Base-by-base conservation (phyloP, 2,329 filamentous ascomycete genomes). In the Fusarium scirpi region DNA sequence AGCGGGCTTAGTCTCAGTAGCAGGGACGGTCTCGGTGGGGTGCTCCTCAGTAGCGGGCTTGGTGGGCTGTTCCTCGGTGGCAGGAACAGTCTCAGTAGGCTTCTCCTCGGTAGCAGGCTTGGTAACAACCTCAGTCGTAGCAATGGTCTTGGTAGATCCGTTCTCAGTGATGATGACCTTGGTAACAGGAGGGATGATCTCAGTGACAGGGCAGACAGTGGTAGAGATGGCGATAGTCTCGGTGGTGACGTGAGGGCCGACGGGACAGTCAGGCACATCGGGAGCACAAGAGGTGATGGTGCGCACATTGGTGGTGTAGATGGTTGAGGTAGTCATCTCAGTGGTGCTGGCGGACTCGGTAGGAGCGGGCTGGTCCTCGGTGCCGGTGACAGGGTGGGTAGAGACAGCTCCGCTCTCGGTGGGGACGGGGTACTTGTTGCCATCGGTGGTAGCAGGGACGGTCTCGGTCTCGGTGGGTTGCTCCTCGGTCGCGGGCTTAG, bases 221-320 rank as follows among this genome's bases (percentile, higher is more conserved):
- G 62, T 68, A 2, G 65, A 68, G 22, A 68, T 32, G 12, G 63
- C 57, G 22, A 68, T 38, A 3, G 62, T 68, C 48, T 68, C 63
- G 16, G 65, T 68, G 7, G 62, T 67, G 18, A 68, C 48, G 18
- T 68, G 62, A 52, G 65, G 62, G 13, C 43, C 48, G 12, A 29
- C 44, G 9, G 62, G 58, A 8, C 65, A 68, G 20, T 68, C 24
- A 2, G 65, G 43, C 8, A 54, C 58, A 11, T 59, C 58, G 4
- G 68, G 58, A 6, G 54, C 58, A 30, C 68, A 70, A 30, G 45
- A 56, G 8, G 68, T 70, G 15, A 70, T 53, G 3, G 68, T 70
- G 18, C 40, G 49, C 27, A 69, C 43, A n/a, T 46, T 59, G 20
- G 68, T 71, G 1, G 68, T 71, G 53, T 71, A 71, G 3, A 70